Percentiles rank a stretch among this genome's conserved stretches.
Conservation (phyloP, 2,329 filamentous ascomycete genomes). For the Epichloe gansuensis region DNA sequence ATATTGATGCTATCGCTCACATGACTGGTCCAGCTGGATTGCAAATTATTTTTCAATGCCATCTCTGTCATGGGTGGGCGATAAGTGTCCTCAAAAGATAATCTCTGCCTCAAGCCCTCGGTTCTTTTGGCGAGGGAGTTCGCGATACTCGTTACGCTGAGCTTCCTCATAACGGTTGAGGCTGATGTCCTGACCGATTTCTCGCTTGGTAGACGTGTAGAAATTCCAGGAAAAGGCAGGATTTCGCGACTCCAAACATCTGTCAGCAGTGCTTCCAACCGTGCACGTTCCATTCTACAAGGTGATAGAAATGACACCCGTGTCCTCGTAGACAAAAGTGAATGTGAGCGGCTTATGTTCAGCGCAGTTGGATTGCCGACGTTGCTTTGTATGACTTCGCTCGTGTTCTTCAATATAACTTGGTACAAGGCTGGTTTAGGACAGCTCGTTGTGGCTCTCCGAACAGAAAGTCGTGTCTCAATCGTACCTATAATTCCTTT, state of each 20-base stretch:
- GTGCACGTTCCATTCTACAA: conserved; percentile 59
- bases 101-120: conserved; percentile 31
- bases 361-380: conserved; percentile 26
- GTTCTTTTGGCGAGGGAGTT: conserved; percentile 65
- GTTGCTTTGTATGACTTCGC: conserved; percentile 46
- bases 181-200: conserved; percentile 66
- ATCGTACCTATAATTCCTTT: conserved; percentile 35
- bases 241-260: conserved; percentile 77
- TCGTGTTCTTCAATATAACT: conserved; percentile 79
- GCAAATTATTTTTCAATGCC: neutral
- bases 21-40: neutral
- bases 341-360: conserved; percentile 65
- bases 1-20: neutral
- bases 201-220: conserved; percentile 49
- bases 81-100: conserved; percentile 5
- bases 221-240: conserved; percentile 75
- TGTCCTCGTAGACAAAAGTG: conserved; percentile 55
- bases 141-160: conserved; percentile 70
- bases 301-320: conserved; percentile 60
- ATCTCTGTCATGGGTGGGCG: neutral
- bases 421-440: conserved; percentile 56
- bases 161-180: conserved; percentile 74
- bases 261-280: conserved; percentile 58
- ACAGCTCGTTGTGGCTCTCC: conserved; percentile 62
- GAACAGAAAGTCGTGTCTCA: conserved; percentile 61